Conservation (phyloP, 2,329 filamentous ascomycete species). For the Fusarium sp. region DNA sequence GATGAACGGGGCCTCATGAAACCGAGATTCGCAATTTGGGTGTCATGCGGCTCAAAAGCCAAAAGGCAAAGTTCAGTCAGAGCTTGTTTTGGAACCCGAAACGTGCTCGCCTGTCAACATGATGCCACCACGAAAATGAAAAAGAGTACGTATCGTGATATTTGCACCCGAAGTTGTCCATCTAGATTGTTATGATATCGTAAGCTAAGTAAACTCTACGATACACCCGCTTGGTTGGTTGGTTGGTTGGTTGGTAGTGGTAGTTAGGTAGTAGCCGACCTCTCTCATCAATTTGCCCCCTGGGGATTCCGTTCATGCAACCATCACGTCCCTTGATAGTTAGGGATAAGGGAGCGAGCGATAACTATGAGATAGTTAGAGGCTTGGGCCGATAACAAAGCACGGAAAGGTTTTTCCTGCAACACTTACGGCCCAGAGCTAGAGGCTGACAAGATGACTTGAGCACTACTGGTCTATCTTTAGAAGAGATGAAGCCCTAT, state of each 20-base stretch:
- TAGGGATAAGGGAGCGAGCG: not conserved
- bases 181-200: too few relatives aligned
- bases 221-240: not conserved
- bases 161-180: not conserved
- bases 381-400: not conserved
- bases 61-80: not conserved
- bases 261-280: not conserved
- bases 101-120: slow-evolving; percentile 15
- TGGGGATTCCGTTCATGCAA: slow-evolving; percentile 12
- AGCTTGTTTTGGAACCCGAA: slow-evolving; percentile 18
- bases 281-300: slow-evolving; percentile 7
- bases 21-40: slow-evolving; percentile 7
- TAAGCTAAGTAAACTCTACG: not conserved
- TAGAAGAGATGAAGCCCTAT: not conserved
- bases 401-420: not conserved
- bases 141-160: not conserved
- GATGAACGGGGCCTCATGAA: slow-evolving; percentile 15
- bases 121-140: slow-evolving; percentile 10
- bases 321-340: not conserved
- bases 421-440: not conserved
- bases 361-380: not conserved
- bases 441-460: not conserved
- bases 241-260: not conserved
- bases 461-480: not conserved
- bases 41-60: slow-evolving; percentile 8